Base-by-base conservation (phyloP, 2,329 filamentous ascomycete species). In the Ophioceras dolichostomum region DNA sequence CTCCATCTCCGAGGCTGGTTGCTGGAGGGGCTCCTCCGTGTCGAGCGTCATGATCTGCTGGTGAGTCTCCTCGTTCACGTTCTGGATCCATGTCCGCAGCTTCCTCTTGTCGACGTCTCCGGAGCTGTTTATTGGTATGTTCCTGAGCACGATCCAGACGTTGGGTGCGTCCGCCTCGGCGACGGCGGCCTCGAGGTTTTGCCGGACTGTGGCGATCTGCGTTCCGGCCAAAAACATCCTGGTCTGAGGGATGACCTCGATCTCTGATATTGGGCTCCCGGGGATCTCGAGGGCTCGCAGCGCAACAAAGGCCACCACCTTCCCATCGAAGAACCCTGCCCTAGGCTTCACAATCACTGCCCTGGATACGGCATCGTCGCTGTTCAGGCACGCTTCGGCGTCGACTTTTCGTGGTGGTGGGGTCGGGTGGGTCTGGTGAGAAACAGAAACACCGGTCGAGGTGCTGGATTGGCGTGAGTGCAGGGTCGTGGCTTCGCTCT, bases 21-120 rank as follows among this genome's bases (percentile, higher is more conserved):
- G 48, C 32, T 54, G 51, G 8, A 59, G 38, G 3, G 49, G 43
- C 27, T 58, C 55, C 24, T 61, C 54, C 8, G 54, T 54, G 18
- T 62, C 57, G 16, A 68, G 50, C 34, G 57, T 58, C 50, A 66
- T 57, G 30, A 70, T 62, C 34, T 62, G 62, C 30, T 59, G 56
- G 44, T 68, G 62, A 18, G 58, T 43, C 20, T 62, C 56, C 37
- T 68, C 60, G 41, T 67, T 65, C 33, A 66, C 60, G 43, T 72
- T 71, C 49, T 72, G 67, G 19, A 64, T 62, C 69, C 69, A 73
- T 4, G 65, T 69, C 40, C 68, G 67, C 31, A 73, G 45, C 39
- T 56, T 58, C 22, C 66, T 56, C 30, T 59, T 54, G 45, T 70
- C 57, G 34, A 60, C 50, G 16, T 57, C 52, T 12, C 61, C 62